Base-by-base conservation (phyloP, 192 early-diverging fungal species). In the Kappamyces sp. region DNA sequence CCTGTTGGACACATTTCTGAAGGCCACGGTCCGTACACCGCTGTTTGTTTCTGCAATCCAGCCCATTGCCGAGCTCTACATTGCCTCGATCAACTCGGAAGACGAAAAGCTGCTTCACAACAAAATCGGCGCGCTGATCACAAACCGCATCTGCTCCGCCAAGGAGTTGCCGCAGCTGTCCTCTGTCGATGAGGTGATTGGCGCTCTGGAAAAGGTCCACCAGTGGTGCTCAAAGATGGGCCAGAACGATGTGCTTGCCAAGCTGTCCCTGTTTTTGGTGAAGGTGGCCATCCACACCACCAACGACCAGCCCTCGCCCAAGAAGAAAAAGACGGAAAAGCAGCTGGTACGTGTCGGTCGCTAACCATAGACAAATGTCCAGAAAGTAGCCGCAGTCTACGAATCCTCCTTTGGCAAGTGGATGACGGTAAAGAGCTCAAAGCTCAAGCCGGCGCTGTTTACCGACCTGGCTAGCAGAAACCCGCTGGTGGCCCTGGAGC, bases 1-100 rank as follows among this genome's bases (percentile, higher is more conserved):
- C 63, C 66, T 97, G 32, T 64, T 91, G 48, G 85, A 90, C 31
- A 79, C 88, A 36, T 93, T 87, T 66, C 65, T 90, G 59, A 68
- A 77, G 50, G 83, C 78, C 60, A 74, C 83, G 66, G 74, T 87
- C 0, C 66, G 73, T 43, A 83, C 71, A 66, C 80, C 86, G 51
- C 78, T 96, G 31, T 73, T 89, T 2, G 59, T 96, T 46, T 76
- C 76, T 38, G 55, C 87, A 51, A 79, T 93, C 58, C 70, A 81
- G 6, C 85, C 86, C n/a, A 65, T 91, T 30, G 61, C 92, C 15
- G 73, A 81, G 1, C 65, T 89, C 39, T 70, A 83, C 41, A 67
- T 67, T n/a, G 68, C 74, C 52, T 77, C 74, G 49, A 76, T 40
- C 2, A 59, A 49, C 9, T 45, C 37, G n/a, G 61, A 66, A n/a